Conservation (phyloP, 345 rosid genomes). For the Brassica juncea region DNA sequence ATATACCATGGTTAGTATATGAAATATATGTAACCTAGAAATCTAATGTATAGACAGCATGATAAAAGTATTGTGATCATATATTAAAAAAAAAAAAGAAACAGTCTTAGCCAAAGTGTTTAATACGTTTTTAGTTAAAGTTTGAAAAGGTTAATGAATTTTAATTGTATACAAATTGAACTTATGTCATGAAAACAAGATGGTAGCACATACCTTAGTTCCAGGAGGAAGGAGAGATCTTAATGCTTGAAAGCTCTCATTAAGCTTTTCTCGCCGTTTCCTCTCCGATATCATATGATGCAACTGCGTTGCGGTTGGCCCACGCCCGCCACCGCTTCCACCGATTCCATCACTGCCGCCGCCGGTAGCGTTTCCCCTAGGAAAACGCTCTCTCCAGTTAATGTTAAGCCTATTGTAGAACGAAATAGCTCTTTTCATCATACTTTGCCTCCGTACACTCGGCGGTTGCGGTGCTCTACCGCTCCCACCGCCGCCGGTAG, state of each 20-base stretch:
- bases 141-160: background rate
- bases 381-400: conserved; percentile 45
- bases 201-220: conserved; percentile 55
- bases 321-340: conserved; percentile 12
- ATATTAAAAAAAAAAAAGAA: background rate
- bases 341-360: conserved; percentile 35
- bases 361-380: conserved; percentile 9
- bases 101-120: background rate
- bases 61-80: background rate
- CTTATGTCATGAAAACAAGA: background rate
- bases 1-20: background rate
- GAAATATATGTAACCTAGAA: background rate
- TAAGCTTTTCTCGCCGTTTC: conserved; percentile 85
- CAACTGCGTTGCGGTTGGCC: conserved; percentile 54
- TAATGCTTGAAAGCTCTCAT: conserved; percentile 72
- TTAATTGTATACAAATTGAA: background rate
- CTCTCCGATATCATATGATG: conserved; percentile 93
- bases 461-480: background rate
- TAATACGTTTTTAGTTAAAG: background rate
- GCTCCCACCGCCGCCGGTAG: background rate
- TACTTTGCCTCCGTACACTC: conserved; percentile 38
- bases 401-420: conserved; percentile 47
- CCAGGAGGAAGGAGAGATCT: conserved; percentile 78
- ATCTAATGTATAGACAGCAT: background rate
- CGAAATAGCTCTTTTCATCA: conserved; percentile 56